Percentiles rank a stretch among this genome's conserved stretches.
phyloP scores from a whole-genome alignment of 2,329 filamentous ascomycete genomes.

The Trichophyton verrucosum region DNA sequence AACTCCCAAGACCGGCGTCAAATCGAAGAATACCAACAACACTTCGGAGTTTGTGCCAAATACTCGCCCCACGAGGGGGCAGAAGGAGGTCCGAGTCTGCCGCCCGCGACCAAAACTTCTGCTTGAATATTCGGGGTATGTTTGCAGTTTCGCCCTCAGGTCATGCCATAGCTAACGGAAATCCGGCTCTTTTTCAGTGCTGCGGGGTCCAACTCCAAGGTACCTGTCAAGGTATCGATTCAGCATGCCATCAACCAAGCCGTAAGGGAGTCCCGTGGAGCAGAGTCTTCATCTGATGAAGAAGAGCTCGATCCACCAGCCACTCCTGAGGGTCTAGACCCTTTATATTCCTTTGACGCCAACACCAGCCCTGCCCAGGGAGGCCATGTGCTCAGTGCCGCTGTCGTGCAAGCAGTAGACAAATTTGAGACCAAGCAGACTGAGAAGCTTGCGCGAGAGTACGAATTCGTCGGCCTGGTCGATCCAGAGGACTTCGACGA shows the following conservation, averaged over 20 bases:
- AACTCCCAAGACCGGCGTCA: not conserved
- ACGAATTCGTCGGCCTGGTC: constrained; percentile 40
- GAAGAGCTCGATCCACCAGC: not conserved
- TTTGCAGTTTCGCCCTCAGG: not conserved
- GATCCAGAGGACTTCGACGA: constrained; percentile 29
- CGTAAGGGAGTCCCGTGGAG: not conserved
- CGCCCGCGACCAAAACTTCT: not conserved
- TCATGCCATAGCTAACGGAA: not conserved
- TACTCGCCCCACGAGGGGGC: constrained; percentile 14
- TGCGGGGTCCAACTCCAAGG: not conserved
- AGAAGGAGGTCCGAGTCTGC: not conserved
- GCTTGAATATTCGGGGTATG: not conserved
- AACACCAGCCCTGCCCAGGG: constrained; percentile 39
- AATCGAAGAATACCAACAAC: not conserved
- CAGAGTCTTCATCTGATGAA: not conserved
- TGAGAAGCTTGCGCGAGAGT: constrained; percentile 50
- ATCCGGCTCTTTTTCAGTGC: not conserved
- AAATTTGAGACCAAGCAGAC: constrained; percentile 49
- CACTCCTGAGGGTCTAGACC: constrained; percentile 29
- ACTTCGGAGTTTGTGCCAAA: constrained; percentile 19
- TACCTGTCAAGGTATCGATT: not conserved
- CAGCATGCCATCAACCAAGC: not conserved
- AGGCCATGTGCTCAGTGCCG: constrained; percentile 45
- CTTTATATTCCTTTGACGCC: constrained; percentile 44
- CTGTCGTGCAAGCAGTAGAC: constrained; percentile 46